Evolutionary conservation across 441 rosid genomes (phyloP).

Genomic region (Macaranga tanarius): DNA sequence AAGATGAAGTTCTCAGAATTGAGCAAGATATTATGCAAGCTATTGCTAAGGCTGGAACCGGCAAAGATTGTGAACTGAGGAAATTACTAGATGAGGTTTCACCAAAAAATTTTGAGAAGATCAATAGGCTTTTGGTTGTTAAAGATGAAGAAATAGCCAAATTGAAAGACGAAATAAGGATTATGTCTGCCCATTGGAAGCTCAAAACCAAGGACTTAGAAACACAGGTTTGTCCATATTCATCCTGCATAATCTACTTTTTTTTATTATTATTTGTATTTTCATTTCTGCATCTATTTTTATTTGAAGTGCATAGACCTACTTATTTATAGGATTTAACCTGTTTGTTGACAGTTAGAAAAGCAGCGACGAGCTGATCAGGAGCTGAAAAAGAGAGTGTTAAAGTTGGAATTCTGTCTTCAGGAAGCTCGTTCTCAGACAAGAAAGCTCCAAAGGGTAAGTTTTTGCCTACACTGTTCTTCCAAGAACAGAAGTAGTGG

Average conservation of each 20-base stretch:
- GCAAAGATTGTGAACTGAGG: slow-evolving; percentile 54
- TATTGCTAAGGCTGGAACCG: slow-evolving; percentile 49
- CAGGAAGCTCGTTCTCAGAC: slow-evolving; percentile 90
- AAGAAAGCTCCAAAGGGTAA: slow-evolving; percentile 83
- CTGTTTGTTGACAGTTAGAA: slow-evolving; percentile 58
- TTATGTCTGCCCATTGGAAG: slow-evolving; percentile 90
- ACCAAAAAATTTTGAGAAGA: slow-evolving; percentile 65
- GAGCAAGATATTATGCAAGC: slow-evolving; percentile 74
- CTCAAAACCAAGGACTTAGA: slow-evolving; percentile 78
- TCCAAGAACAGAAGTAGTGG: not conserved
- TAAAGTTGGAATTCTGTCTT: slow-evolving; percentile 89
- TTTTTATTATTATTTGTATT: not conserved
- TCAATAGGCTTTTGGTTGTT: slow-evolving; percentile 48
- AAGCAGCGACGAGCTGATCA: slow-evolving; percentile 84
- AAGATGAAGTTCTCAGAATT: slow-evolving; percentile 71
- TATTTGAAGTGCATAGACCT: slow-evolving; percentile 5
- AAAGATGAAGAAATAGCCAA: slow-evolving; percentile 81
- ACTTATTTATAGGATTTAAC: slow-evolving; percentile 17
- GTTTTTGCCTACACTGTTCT: slow-evolving; percentile 9
- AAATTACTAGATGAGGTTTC: slow-evolving; percentile 63
- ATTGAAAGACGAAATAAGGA: slow-evolving; percentile 68
- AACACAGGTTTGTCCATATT: slow-evolving; percentile 57
- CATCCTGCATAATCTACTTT: not conserved
- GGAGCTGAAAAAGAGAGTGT: slow-evolving; percentile 81
- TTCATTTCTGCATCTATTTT: not conserved